Evolutionary conservation across 306 rosid genomes (phyloP), one percentile per base, ranked within the genome.

Genomic region (Betula pendula): DNA sequence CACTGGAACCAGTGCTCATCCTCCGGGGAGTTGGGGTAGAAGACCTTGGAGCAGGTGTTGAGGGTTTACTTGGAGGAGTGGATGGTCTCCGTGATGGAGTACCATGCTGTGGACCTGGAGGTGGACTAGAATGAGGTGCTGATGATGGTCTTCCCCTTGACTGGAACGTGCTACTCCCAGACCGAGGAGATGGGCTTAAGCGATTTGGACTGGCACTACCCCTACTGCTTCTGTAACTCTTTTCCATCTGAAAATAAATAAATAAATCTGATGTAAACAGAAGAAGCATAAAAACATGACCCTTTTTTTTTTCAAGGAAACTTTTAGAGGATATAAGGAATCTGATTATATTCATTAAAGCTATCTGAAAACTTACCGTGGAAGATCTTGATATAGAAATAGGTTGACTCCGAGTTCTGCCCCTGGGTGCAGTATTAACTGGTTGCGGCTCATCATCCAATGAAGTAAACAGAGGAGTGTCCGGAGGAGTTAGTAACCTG

Each of bases 191-290:
- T 42, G 90, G 87, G 78, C 97, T 92, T 60, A 83, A 80, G 69
- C 96, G 93, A 84, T 83, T 88, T 68, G 96, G 97, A 86, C 97
- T 92, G 27, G 96, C 89, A 87, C 97, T 92, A 47, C 96, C 97
- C 89, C 92, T 85, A 76, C 92, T 85, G 83, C 93, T 92, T 80
- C 90, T 84, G 77, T 89, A 82, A 83, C 97, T 85, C 85, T 80
- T 92, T 79, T 92, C 97, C 96, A 88, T 92, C 97, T 92, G 88
- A 83, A 74, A 80, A 67, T n/a, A 77, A 38, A 1, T 25, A 53
- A 44, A 52, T 33, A 31, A 44, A 59, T 71, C 42, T 47, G 56
- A 71, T 38, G 20, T 35, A 20, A 63, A 74, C 51, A 79, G 51
- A 51, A 16, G 25, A 15, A 77, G 70, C 80, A 33, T 69, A 72